Evolutionary conservation across 1,284 basidiomycete species (phyloP).

Genomic region (Cutaneotrichosporon cyanovorans): DNA sequence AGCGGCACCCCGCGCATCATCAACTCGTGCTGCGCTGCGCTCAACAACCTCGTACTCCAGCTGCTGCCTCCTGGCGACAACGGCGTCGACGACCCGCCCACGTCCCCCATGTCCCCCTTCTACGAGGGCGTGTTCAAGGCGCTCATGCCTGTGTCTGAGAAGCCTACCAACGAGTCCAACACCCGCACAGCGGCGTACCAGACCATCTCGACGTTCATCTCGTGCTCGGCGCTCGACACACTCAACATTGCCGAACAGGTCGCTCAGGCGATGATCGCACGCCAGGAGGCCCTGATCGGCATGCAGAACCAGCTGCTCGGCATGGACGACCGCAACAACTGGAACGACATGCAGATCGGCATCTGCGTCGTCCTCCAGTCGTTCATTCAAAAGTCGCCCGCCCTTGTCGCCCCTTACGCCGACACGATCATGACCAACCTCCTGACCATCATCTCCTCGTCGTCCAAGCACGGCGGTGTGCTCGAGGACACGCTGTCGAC

Average conservation of each 20-base stretch:
- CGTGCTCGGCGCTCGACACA: constrained; percentile 72
- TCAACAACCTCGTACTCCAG: constrained; percentile 91
- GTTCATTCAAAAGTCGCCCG: constrained; percentile 73
- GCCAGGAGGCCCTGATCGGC: constrained; percentile 79
- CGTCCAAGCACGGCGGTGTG: constrained; percentile 89
- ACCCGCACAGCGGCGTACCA: constrained; percentile 94
- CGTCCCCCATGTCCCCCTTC: constrained; percentile 70
- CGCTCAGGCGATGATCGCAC: constrained; percentile 67
- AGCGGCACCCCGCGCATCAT: constrained; percentile 70
- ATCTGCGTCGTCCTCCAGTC: constrained; percentile 83
- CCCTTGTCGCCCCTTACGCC: constrained; percentile 77
- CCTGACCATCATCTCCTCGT: constrained; percentile 74
- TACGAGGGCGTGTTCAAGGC: constrained; percentile 80
- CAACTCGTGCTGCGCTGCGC: constrained; percentile 90
- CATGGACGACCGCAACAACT: constrained; percentile 93
- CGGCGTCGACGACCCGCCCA: constrained; percentile 48
- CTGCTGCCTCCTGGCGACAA: constrained; percentile 54
- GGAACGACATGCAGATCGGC: constrained; percentile 96
- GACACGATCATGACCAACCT: constrained; percentile 93
- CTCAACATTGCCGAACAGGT: constrained; percentile 77
- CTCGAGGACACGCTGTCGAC: constrained; percentile 95
- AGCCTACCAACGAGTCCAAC: constrained; percentile 76
- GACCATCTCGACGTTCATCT: constrained; percentile 79
- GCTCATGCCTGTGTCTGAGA: constrained; percentile 75
- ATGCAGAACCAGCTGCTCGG: constrained; percentile 92